Evolutionary conservation across 176 grass and related monocot species (phyloP), one percentile per base, ranked within the genome.

Genomic region (Lolium rigidum): DNA sequence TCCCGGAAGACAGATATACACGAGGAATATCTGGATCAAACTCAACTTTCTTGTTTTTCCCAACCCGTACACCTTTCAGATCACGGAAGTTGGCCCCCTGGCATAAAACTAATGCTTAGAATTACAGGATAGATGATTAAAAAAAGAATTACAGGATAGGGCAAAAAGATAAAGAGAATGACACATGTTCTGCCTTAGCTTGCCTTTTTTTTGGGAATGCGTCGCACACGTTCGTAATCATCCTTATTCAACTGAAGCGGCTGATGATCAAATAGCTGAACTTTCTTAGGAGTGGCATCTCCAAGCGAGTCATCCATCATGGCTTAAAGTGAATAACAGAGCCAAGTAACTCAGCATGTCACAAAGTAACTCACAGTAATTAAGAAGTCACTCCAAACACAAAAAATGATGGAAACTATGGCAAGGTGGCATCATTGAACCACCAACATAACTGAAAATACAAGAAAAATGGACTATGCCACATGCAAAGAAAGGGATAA

Each of bases 191-290:
- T 58, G 13, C 7, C 6, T 58, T 59, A 35, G 26, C 79, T 48
- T 87, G 87, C 91, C 91, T 93, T 93, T 59, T 18, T 69, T 52
- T 84, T 38, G 6, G 87, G 89, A 88, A 95, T 90, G 62, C 47
- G 13, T 38, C 2, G 75, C 24, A 93, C 91, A 12, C 86, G 73
- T 61, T 76, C 54, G 10, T 88, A 81, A 70, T 91, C 91, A 86
- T 93, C 87, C 4, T 77, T 38, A 6, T 95, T 95, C 26, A 89
- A 11, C 58, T 78, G 67, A 26, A 85, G 43, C 3, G 91, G 86
- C 3, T 84, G 81, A 52, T 95, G 87, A 35, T 95, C 91, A 6
- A 85, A 91, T 9, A 95, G 49, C 18, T 83, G 82, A 70, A 56
- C 49, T 77, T 86, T 59, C 1, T 56, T 55, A 14, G 61, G 28